Percentiles rank a stretch among this genome's conserved stretches.
Conservation (phyloP, 2,329 filamentous ascomycete genomes). For the Cercospora beticola region DNA sequence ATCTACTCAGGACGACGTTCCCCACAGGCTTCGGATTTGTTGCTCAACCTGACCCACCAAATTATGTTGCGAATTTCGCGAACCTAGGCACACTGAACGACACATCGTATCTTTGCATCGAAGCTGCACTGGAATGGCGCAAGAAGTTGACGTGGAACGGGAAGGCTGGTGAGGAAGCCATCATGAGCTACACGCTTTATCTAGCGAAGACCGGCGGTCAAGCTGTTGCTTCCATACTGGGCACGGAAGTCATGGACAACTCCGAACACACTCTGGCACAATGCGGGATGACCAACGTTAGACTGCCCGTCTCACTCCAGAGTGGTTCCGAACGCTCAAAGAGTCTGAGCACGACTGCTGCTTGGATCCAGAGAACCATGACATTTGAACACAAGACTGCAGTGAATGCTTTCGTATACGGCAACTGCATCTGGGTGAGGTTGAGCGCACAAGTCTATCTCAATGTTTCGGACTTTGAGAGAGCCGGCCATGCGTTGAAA, state of each 20-base stretch:
- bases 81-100: slow-evolving; percentile 76
- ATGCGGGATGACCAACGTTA: slow-evolving; percentile 59
- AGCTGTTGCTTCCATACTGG: slow-evolving; percentile 61
- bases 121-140: slow-evolving; percentile 71
- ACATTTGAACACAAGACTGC: slow-evolving; percentile 69
- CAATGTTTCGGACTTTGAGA: slow-evolving; percentile 70
- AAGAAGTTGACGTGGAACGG: slow-evolving; percentile 39
- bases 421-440: slow-evolving; percentile 64
- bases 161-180: slow-evolving; percentile 62
- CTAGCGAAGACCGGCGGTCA: slow-evolving; percentile 65
- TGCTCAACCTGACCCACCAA: slow-evolving; percentile 24
- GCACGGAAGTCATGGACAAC: slow-evolving; percentile 72
- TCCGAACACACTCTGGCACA: slow-evolving; percentile 58
- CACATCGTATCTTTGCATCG: slow-evolving; percentile 68
- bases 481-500: slow-evolving; percentile 10
- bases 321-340: slow-evolving; percentile 32
- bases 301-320: slow-evolving; percentile 60
- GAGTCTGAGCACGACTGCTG: slow-evolving; percentile 26
- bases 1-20: slow-evolving; percentile 68
- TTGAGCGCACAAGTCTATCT: slow-evolving; percentile 80
- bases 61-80: slow-evolving; percentile 57
- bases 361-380: slow-evolving; percentile 40
- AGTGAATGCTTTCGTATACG: slow-evolving; percentile 62
- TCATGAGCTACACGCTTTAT: slow-evolving; percentile 61
- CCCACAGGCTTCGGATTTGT: slow-evolving; percentile 78